Evolutionary conservation across 176 grass and related monocot genomes (phyloP).

Genomic region (Puccinellia tenuiflora): DNA sequence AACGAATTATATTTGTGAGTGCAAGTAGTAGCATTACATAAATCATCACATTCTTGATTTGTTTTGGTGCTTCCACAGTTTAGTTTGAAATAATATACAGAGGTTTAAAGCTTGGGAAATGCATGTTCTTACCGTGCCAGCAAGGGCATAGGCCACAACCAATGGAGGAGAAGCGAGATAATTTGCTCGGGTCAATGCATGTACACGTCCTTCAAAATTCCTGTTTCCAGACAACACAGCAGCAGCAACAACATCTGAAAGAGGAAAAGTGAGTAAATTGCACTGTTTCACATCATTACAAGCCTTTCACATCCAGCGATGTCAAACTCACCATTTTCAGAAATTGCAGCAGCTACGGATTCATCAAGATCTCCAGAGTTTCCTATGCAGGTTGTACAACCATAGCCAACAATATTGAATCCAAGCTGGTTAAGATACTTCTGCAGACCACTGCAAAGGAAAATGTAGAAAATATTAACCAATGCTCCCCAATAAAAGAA

Average conservation of each 20-base stretch:
- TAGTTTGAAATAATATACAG: neutral
- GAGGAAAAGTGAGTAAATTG: conserved; percentile 13
- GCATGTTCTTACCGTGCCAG: conserved; percentile 66
- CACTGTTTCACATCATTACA: conserved; percentile 1
- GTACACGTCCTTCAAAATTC: conserved; percentile 95
- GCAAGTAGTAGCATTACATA: neutral
- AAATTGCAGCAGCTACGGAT: conserved; percentile 66
- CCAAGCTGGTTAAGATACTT: conserved; percentile 94
- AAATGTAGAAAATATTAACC: neutral
- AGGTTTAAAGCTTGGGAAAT: neutral
- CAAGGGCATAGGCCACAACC: conserved; percentile 97
- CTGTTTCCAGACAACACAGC: conserved; percentile 95
- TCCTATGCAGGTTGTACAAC: conserved; percentile 98
- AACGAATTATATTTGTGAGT: neutral
- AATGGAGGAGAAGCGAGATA: conserved; percentile 95
- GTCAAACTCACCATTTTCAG: conserved; percentile 71
- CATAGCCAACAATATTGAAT: conserved; percentile 95
- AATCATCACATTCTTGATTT: neutral
- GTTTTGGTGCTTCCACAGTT: neutral
- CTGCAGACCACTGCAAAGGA: conserved; percentile 70
- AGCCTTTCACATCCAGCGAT: neutral
- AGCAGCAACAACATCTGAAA: conserved; percentile 88
- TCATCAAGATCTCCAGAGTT: conserved; percentile 98
- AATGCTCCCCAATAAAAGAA: neutral
- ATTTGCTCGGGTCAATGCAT: conserved; percentile 95